Evolutionary conservation across 2,329 filamentous ascomycete genomes (phyloP), one percentile per base, ranked within the genome.

Genomic region (Sclerotinia borealis): DNA sequence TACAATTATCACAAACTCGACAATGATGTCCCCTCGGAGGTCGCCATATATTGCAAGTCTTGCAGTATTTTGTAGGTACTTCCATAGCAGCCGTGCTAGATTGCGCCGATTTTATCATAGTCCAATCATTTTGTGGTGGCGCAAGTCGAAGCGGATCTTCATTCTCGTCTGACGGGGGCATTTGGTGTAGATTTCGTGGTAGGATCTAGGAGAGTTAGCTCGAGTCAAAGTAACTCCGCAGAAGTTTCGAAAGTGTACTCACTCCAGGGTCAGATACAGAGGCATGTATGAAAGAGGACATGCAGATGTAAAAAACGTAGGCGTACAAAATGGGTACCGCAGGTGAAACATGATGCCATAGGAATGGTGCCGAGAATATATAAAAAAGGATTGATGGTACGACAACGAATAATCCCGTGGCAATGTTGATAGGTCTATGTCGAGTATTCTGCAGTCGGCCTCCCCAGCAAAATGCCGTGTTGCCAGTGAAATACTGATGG

Each of bases 11-110:
- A 78, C 95, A 99, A 34, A 96, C 84, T 63, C 95, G 90, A 77
- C 95, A 99, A 78, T 99, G 95, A 74, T 99, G 96, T 64, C 92
- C 92, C 64, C 95, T 90, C 34, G 93, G 93, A 41, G 95, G 95
- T 2, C 95, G 90, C 95, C 95, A 99, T 69, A 99, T 93, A 72
- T 92, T 92, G 80, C 95, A 99, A 22, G 93, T 96, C 74, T 93
- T 93, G 83, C 95, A 99, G 78, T 96, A 97, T 78, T 99, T 98
- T 66, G 93, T 93, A 0, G 95, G 95, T 1, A 99, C 93, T 75
- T 99, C 95, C 91, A 99, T 97, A 7, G 93, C 93, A 10, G 92
- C 89, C 37, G 90, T 89, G 34, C 79, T 79, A 11, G 85, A 80
- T 65, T 88, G 88, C 43, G 89, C 85, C 11, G 92, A 91, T 72